Base-by-base conservation (phyloP, 148 eudicot species). In the Heliosperma pusillum region DNA sequence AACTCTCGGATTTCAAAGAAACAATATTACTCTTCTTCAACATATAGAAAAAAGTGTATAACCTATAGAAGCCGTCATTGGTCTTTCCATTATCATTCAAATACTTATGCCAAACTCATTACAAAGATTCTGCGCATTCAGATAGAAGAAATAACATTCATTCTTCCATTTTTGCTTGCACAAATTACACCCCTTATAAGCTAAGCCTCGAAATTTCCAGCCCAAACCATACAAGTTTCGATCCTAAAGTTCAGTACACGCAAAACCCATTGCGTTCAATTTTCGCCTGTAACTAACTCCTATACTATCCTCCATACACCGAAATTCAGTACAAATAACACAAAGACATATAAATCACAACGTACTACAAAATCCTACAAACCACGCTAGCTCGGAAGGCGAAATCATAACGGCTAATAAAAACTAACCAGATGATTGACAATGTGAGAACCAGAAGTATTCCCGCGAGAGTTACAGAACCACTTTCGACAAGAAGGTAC, bases 401-500 rank as follows among this genome's bases (percentile, higher is more conserved):
- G 1, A 47, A 47, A 47, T 10, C 7, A 47, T 10, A 47, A 47
- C 3, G 17, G 16, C 16, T 10, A n/a, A 21, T 10, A n/a, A 21
- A 64, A 36, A 81, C 93, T 73, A 7, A 95, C 99, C 91, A 91
- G 76, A 74, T 60, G 88, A 69, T 85, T 85, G 40, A 85, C 88
- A 40, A 85, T 85, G 76, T 85, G 88, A n/a, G 88, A 85, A 6
- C 88, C 88, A 6, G 88, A 85, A 22, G 88, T 85, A 65, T 85
- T 85, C 30, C 88, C 88, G 15, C 88, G 64, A 0, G 99, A 95
- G 82, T 95, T 95, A 75, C 99, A 95, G 40, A 95, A 95, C 99
- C 99, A 95, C 56, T 95, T 95, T 22, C 97, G 80, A 62, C 99
- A 92, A 0, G 96, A 89, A 0, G 99, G 93, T 73, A 95, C 96